A percentile compares a stretch with the other conserved stretches of the same genome.
Evolutionary conservation across 1,284 basidiomycete species (phyloP).

Genomic region (Blastosporella zonata): DNA sequence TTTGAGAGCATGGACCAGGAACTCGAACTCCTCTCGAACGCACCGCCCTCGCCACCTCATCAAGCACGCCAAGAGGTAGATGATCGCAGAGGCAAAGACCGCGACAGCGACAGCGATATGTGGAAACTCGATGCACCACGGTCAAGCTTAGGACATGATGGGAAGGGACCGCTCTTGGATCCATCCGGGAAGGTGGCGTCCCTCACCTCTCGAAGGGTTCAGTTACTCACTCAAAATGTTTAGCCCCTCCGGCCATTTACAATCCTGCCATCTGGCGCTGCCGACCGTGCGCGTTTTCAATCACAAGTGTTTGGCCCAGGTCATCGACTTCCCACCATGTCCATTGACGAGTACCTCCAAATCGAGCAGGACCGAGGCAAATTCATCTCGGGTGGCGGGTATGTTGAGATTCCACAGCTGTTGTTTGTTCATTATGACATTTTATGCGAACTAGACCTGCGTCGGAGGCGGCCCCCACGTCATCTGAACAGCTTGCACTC

Average conservation of each 20-base stretch:
- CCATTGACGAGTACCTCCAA: constrained; percentile 92
- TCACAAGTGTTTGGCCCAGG: constrained; percentile 83
- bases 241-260: constrained; percentile 87
- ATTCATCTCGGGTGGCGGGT: constrained; percentile 87
- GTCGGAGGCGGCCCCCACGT: constrained; percentile 66
- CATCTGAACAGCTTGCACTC: constrained; percentile 72
- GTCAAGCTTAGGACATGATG: constrained; percentile 35
- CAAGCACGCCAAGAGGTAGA: constrained; percentile 32
- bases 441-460: constrained; percentile 53
- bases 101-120: constrained; percentile 47
- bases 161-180: constrained; percentile 70
- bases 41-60: constrained; percentile 42
- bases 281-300: constrained; percentile 70
- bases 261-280: constrained; percentile 73
- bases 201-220: not conserved
- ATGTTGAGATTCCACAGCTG: constrained; percentile 28
- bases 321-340: constrained; percentile 94
- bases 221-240: not conserved
- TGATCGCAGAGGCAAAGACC: constrained; percentile 34
- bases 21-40: constrained; percentile 63
- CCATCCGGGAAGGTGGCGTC: constrained; percentile 65
- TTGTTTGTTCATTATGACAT: constrained; percentile 9
- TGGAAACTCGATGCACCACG: constrained; percentile 76
- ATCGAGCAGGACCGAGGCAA: constrained; percentile 85
- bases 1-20: constrained; percentile 74